Evolutionary conservation across 2,329 filamentous ascomycete genomes (phyloP).

Genomic region (Epichloe coenophiala): DNA sequence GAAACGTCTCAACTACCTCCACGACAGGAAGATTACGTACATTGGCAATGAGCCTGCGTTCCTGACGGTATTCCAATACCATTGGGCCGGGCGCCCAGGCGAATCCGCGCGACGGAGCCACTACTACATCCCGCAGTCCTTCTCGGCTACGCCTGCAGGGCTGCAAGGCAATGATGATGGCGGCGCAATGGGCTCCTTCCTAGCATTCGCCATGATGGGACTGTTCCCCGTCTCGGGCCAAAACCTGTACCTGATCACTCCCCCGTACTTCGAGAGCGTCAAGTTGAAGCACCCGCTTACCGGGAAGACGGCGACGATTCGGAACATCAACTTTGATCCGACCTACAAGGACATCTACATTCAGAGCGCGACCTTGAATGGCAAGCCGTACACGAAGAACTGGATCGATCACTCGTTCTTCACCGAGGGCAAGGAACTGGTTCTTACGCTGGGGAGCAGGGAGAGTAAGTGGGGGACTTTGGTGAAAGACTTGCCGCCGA

Average conservation of each 20-base stretch:
- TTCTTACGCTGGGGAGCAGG: constrained; percentile 43
- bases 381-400: constrained; percentile 45
- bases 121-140: constrained; percentile 51
- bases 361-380: constrained; percentile 50
- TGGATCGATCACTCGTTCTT: constrained; percentile 60
- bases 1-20: constrained; percentile 48
- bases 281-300: constrained; percentile 44
- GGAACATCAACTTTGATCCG: constrained; percentile 48
- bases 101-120: constrained; percentile 41
- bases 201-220: constrained; percentile 55
- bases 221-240: constrained; percentile 57
- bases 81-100: constrained; percentile 52
- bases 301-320: constrained; percentile 44
- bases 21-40: constrained; percentile 50
- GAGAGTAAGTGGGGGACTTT: constrained; percentile 54
- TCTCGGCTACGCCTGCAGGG: constrained; percentile 43
- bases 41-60: constrained; percentile 51
- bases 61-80: constrained; percentile 53
- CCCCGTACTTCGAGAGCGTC: constrained; percentile 54
- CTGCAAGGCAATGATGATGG: constrained; percentile 63
- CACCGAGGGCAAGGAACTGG: constrained; percentile 47
- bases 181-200: constrained; percentile 57
- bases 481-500: constrained; percentile 48
- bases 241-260: constrained; percentile 56
- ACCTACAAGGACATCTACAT: constrained; percentile 46